Base-by-base conservation (phyloP, 2,329 filamentous ascomycete species). In the Beauveria caledonica region DNA sequence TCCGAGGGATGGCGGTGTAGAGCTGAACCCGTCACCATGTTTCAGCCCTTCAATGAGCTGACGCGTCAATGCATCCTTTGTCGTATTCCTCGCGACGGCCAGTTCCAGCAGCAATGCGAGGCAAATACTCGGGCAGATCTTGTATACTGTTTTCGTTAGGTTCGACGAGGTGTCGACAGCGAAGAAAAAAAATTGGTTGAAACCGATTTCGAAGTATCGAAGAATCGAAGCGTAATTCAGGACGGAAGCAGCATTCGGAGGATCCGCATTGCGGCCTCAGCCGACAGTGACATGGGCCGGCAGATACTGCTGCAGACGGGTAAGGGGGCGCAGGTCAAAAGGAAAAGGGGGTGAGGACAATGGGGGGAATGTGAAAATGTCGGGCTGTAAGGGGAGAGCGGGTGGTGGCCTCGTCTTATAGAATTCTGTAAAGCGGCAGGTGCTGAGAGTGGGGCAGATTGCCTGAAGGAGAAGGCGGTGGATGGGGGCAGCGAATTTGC, bases 391-490 rank as follows among this genome's bases (percentile, higher is more conserved):
- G 29, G 44, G 44, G 39, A 29, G 27, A 10, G 45, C 13, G 44
- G 45, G 17, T 23, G 33, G 45, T 50, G 29, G 45, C 45, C 45
- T 45, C 10, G 45, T 58, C 55, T 58, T 58, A 58, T 58, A 58
- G 55, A 58, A 42, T 49, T 58, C 45, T 58, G 13, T 58, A 58
- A 56, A 56, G 53, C 53, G 53, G 53, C 42, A 56, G 40, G 23
- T n/a, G 45, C 45, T 0, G 1, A 58, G 11, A 50, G 44, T 58
- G 45, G 55, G 6, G n/a, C 19, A 1, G 6, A 49, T 19, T 50
- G 1, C 44, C 45, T 0, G 13, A 50, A 58, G 2, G 21, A 21
- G 55, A 39, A 40, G 45, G 55, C 55, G 33, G 45, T 58, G 45
- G 27, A 29, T 5, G 2, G 45, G 0, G 55, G 55, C 55, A 58